Percentiles rank a stretch among this genome's conserved stretches.
Evolutionary conservation across 371 early-diverging fungal species (phyloP).

Genomic region (Caulochytrium protostelioides): DNA sequence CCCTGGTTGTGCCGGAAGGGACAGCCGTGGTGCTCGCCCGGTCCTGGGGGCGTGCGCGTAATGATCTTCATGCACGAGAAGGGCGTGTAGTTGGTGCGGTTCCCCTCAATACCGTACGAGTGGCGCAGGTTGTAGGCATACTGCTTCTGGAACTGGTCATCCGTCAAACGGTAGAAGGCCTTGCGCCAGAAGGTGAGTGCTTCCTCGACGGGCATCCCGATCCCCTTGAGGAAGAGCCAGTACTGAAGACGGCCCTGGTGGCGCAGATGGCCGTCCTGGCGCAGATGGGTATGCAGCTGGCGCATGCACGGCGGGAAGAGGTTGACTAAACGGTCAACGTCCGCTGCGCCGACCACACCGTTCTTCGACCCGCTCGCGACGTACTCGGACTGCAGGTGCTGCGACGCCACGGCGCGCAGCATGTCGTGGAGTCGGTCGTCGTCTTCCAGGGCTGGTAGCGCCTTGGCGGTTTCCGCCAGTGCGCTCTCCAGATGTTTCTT

Average conservation of each 20-base stretch:
- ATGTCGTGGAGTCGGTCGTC: conserved; percentile 78
- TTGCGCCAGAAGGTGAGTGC: conserved; percentile 77
- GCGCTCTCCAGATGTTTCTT: conserved; percentile 28
- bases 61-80: conserved; percentile 86
- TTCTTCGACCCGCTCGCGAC: conserved; percentile 14
- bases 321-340: conserved; percentile 20
- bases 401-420: conserved; percentile 58
- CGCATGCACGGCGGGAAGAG: conserved; percentile 89
- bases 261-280: conserved; percentile 53
- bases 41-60: conserved; percentile 42
- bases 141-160: conserved; percentile 76
- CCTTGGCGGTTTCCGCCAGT: conserved; percentile 43
- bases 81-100: conserved; percentile 71
- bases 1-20: conserved; percentile 71
- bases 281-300: conserved; percentile 44
- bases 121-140: conserved; percentile 94
- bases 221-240: conserved; percentile 83
- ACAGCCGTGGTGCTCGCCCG: conserved; percentile 82
- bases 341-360: conserved; percentile 33
- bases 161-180: conserved; percentile 49
- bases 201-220: conserved; percentile 75
- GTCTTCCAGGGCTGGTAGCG: conserved; percentile 73
- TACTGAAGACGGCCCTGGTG: conserved; percentile 80
- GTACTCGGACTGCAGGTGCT: conserved; percentile 35
- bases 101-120: conserved; percentile 96